A percentile compares a stretch with the other conserved stretches of the same genome.
Evolutionary conservation across 2,329 filamentous ascomycete species (phyloP).

Genomic region (Neurospora crassa): DNA sequence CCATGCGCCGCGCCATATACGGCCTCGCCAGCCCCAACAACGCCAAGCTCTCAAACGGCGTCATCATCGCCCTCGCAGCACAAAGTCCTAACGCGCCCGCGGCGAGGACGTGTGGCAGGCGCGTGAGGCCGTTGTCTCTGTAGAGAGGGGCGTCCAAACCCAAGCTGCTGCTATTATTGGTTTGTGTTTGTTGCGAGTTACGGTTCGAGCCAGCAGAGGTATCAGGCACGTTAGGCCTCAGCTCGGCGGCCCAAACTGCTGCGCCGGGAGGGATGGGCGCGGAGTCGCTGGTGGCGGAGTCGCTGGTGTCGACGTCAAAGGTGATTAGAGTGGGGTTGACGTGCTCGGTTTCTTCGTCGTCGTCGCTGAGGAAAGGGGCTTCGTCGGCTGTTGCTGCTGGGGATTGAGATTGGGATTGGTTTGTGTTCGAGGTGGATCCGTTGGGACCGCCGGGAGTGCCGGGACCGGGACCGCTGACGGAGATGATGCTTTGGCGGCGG

Average conservation of each 20-base stretch:
- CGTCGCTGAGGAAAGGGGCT: slow-evolving; percentile 37
- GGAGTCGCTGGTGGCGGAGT: slow-evolving; percentile 33
- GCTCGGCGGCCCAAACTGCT: slow-evolving; percentile 49
- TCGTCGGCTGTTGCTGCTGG: slow-evolving; percentile 27
- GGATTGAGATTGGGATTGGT: neutral
- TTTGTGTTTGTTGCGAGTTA: neutral
- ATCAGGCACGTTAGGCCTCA: slow-evolving; percentile 36
- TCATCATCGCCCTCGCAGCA: slow-evolving; percentile 30
- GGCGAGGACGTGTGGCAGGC: slow-evolving; percentile 38
- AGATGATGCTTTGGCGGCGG: slow-evolving; percentile 37
- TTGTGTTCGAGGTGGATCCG: no score
- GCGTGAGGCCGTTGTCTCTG: slow-evolving; percentile 37
- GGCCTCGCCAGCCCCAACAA: slow-evolving; percentile 35
- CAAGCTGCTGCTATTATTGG: neutral
- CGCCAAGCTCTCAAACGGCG: slow-evolving; percentile 37
- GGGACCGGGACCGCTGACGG: slow-evolving; percentile 26
- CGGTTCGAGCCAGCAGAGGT: neutral
- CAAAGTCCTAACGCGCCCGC: slow-evolving; percentile 37
- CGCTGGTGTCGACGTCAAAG: slow-evolving; percentile 51
- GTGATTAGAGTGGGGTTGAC: slow-evolving; percentile 49
- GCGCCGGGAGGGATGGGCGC: slow-evolving; percentile 19
- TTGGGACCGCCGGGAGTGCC: neutral
- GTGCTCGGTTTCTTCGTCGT: slow-evolving; percentile 44
- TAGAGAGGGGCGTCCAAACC: slow-evolving; percentile 16
- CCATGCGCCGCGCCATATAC: slow-evolving; percentile 21